phyloP scores from a whole-genome alignment of 75 land plant species.

The Cryptomeria japonica region DNA sequence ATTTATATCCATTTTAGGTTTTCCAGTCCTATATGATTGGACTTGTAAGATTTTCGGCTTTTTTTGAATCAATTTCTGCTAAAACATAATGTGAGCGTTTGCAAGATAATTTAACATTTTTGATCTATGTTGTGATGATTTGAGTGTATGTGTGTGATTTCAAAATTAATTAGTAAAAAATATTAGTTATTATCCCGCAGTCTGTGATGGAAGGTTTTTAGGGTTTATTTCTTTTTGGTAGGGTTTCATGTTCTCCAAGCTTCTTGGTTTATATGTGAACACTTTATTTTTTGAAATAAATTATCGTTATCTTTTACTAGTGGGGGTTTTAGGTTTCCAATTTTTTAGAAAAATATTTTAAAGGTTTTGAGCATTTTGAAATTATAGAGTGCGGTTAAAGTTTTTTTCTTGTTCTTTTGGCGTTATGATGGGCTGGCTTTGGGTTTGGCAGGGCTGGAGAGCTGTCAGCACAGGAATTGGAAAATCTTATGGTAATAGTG shows the following conservation, averaged over 20 bases:
- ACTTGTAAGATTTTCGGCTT: background rate
- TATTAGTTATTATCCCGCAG: no score
- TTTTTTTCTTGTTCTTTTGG: background rate
- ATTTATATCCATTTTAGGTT: background rate
- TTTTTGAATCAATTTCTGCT: background rate
- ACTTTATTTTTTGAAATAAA: no score
- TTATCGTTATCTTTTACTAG: background rate
- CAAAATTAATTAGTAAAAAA: no score
- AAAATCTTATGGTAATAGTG: slow-evolving; percentile 42
- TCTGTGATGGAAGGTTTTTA: background rate
- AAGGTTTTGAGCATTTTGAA: no score
- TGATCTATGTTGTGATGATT: background rate
- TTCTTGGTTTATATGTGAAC: background rate
- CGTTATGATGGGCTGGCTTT: no score
- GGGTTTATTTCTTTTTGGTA: background rate
- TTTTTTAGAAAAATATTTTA: no score
- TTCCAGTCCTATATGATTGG: background rate
- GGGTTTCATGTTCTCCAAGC: background rate
- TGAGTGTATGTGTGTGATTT: background rate
- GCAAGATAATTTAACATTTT: background rate
- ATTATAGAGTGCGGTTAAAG: no score
- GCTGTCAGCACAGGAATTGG: slow-evolving; percentile 31
- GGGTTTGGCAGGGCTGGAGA: slow-evolving; percentile 37
- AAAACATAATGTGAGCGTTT: background rate
- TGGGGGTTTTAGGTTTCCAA: background rate